A percentile compares a stretch with the other conserved stretches of the same genome.
These are phyloP conservation scores for Ramaria rubella DNA, from an alignment of 768 basidiomycete species.

Conservation along the genomic window DNA sequence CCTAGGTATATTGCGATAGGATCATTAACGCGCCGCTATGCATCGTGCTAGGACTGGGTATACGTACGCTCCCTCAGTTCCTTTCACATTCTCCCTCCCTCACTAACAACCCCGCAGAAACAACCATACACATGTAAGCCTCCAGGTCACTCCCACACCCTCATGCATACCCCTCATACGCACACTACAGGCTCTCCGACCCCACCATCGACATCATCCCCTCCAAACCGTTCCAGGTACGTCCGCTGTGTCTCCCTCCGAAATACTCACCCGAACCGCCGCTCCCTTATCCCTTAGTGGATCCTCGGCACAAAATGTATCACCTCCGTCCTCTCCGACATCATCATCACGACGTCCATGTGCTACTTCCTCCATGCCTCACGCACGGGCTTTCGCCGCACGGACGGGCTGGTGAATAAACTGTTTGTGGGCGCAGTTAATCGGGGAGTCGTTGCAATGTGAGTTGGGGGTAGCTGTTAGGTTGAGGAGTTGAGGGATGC, in stretches of 20 bases:
- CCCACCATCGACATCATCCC: neutral
- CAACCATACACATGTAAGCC: no score
- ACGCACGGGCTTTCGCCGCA: slow-evolving; percentile 27
- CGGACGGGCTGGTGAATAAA: slow-evolving; percentile 41
- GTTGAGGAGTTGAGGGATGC: no score
- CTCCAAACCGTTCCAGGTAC: neutral
- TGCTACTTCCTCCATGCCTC: neutral
- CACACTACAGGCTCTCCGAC: neutral
- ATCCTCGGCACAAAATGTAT: neutral
- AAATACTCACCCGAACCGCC: neutral
- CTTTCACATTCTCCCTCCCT: no score
- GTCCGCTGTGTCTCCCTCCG: no score
- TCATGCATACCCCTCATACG: neutral
- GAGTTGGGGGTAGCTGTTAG: no score
- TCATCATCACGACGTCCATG: neutral
- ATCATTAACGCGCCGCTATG: no score
- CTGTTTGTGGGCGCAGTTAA: slow-evolving; percentile 50
- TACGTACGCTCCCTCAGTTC: no score
- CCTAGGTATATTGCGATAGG: no score
- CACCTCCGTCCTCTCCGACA: neutral
- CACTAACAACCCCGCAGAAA: no score
- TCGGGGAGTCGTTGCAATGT: slow-evolving; percentile 36
- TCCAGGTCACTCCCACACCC: no score
- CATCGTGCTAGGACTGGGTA: no score
- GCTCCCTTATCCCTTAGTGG: neutral